Base-by-base conservation (phyloP, 306 rosid species). In the Hippophae tibetana region DNA sequence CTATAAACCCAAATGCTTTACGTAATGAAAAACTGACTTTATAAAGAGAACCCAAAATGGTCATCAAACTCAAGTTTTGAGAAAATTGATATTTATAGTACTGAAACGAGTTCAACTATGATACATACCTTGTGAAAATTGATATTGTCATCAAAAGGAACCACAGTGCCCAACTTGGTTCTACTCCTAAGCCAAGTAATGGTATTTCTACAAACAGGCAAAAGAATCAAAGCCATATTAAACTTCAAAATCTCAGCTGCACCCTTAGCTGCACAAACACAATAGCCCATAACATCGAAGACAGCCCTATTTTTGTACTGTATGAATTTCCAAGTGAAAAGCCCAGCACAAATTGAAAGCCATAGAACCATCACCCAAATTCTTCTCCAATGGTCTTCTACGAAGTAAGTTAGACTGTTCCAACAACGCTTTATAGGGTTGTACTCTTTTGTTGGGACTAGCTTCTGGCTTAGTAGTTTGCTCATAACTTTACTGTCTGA, bases 181-280 rank as follows among this genome's bases (percentile, higher is more conserved):
- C 57, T 78, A 76, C 72, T 87, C 11, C 96, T 69, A 0, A 90
- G 95, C 92, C 89, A 87, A 62, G 96, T 90, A 40, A 90, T 85
- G 25, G 98, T 79, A 65, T 90, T 87, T 57, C 96, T 72, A 52
- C 98, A 92, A 0, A 92, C 95, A 5, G 98, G 96, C 5, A 87
- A 60, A 5, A 92, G 79, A 68, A 92, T 85, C 4, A 92, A 52
- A 47, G 96, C 95, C 96, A 83, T 87, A 66, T 87, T 87, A 79
- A 92, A 87, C 66, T 92, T 92, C 9, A 85, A 81, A 0, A 95
- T 92, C 72, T 92, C 96, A 6, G 96, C 96, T 1, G 80, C 96
- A 40, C 96, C 98, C 48, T 92, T 85, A 2, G 96, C 95, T 0
- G 82, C 62, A 6, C 83, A 74, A 43, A 87, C 96, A 18, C 96